phyloP scores from a whole-genome alignment of 75 land plant genomes.

The Picea glauca region DNA sequence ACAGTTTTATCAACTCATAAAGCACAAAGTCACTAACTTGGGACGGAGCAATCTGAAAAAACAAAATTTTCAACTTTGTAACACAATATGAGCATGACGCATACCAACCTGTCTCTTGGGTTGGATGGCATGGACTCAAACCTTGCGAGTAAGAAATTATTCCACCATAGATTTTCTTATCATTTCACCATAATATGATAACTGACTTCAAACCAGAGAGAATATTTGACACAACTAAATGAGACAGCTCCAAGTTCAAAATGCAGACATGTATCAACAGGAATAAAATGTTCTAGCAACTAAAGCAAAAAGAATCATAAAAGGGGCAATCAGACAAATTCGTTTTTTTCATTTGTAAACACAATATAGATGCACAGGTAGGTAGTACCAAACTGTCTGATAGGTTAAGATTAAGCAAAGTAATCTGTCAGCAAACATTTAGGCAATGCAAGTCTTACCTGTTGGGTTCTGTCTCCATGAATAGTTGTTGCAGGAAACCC shows the following conservation, averaged over 20 bases:
- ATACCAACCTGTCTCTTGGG: background rate
- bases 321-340: background rate
- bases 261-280: background rate
- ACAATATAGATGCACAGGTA: no score
- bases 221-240: background rate
- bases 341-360: no score
- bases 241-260: background rate
- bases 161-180: background rate
- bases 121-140: background rate
- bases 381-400: no score
- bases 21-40: background rate
- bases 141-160: background rate
- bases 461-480: slow-evolving; percentile 57
- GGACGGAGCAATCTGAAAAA: background rate
- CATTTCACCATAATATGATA: background rate
- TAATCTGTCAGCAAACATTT: background rate
- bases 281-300: background rate
- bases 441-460: slow-evolving; percentile 12
- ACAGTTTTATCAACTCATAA: background rate
- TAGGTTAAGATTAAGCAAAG: no score
- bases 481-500: slow-evolving; percentile 64
- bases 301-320: background rate
- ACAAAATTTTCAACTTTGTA: background rate
- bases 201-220: background rate
- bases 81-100: background rate